phyloP scores from a whole-genome alignment of 169 alveolate species.

The Plasmodium gallinaceum region DNA sequence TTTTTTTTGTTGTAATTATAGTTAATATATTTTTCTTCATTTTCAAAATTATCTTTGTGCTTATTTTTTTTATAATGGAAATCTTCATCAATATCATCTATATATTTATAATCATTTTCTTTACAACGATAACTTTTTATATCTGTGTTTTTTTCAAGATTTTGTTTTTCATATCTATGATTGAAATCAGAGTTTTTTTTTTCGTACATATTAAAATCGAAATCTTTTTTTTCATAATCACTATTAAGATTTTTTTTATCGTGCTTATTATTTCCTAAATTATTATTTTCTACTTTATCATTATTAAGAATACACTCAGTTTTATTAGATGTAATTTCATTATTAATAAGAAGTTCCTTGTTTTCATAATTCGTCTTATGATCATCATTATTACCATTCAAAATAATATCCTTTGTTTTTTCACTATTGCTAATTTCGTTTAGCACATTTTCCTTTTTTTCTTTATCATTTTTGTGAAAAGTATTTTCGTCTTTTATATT shows the following conservation, averaged over 20 bases:
- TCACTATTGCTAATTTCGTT: background rate
- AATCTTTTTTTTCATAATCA: background rate
- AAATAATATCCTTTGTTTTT: background rate
- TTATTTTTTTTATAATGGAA: slow-evolving; percentile 10
- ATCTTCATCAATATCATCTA: slow-evolving; percentile 24
- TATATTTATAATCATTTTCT: slow-evolving; percentile 18
- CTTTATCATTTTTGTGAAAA: background rate
- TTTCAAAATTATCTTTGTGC: background rate
- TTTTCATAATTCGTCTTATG: background rate
- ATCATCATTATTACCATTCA: background rate
- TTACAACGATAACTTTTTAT: slow-evolving; percentile 2
- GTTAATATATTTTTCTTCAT: background rate
- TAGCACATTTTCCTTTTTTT: background rate
- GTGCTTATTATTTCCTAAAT: background rate
- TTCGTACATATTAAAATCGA: background rate
- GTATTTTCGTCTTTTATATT: background rate
- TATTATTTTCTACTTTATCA: background rate
- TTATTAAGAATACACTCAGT: no score
- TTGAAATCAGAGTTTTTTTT: background rate
- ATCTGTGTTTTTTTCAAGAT: background rate
- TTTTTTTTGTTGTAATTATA: slow-evolving; percentile 18
- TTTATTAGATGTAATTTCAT: no score
- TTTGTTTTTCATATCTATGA: slow-evolving; percentile 2
- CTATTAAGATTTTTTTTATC: no score
- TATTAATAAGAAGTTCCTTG: background rate